phyloP scores from a whole-genome alignment of 2,329 filamentous ascomycete genomes.

The Fusarium sp. region DNA sequence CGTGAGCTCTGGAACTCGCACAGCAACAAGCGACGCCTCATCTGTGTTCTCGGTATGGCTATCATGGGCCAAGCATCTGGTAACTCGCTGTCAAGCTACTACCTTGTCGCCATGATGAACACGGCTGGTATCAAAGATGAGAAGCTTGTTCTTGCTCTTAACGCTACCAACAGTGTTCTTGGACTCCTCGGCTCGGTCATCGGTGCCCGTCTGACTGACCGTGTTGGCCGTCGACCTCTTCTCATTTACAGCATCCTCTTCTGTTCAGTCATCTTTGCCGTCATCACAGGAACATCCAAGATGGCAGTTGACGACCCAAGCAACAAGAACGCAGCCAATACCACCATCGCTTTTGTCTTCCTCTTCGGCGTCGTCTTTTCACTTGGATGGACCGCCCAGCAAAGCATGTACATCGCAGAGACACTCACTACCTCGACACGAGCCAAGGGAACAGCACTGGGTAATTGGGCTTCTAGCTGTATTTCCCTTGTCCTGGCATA shows the following conservation, averaged over 20 bases:
- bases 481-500: conserved; percentile 55
- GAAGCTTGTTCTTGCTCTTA: conserved; percentile 61
- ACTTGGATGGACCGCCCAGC: conserved; percentile 59
- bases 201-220: conserved; percentile 53
- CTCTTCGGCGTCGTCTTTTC: conserved; percentile 62
- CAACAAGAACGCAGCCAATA: conserved; percentile 40
- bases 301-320: conserved; percentile 30
- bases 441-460: conserved; percentile 49
- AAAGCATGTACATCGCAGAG: conserved; percentile 48
- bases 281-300: conserved; percentile 43
- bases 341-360: conserved; percentile 48
- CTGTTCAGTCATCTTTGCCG: conserved; percentile 54
- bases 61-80: conserved; percentile 64
- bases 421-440: conserved; percentile 45
- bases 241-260: conserved; percentile 55
- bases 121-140: conserved; percentile 31
- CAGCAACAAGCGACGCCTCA: conserved; percentile 58
- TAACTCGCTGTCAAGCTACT: conserved; percentile 59
- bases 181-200: conserved; percentile 49
- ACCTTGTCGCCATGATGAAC: conserved; percentile 59
- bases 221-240: conserved; percentile 61
- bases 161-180: conserved; percentile 54
- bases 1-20: conserved; percentile 58
- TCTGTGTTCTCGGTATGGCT: conserved; percentile 60
- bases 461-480: conserved; percentile 50